Base-by-base conservation (phyloP, 164 flowering plant species). In the Umbellularia californica region DNA sequence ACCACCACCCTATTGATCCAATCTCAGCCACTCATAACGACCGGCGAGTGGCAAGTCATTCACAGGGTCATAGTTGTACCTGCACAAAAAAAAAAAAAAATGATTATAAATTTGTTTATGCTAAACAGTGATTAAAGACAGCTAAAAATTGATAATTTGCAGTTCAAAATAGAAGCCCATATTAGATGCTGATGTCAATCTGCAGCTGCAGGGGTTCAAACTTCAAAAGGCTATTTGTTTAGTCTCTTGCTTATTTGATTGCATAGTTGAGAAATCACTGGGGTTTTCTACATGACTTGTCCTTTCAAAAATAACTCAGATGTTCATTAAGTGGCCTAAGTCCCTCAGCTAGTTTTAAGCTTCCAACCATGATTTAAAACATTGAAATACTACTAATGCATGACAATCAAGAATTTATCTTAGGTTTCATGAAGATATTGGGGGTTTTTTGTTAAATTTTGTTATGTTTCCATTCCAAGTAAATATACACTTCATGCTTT, bases 61-160 rank as follows among this genome's bases (percentile, higher is more conserved):
- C 79, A 79, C 83, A 0, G 90, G 72, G 70, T 94, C 97, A 77
- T 88, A 94, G 86, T 94, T 94, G 80, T 94, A 94, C 91, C 98
- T 94, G 88, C 83, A 83, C 47, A 64, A 50, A 66, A 52, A 15
- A 15, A 15, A 15, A 55, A 15, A 15, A 55, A 17, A 3, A n/a
- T 20, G n/a, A 14, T 14, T 2, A 15, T 55, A 55, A 15, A 55
- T 55, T 20, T 17, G 2, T 55, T 55, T 20, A 3, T 55, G 60
- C 5, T 17, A 55, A 55, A 55, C 17, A 20, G n/a, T 15, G 7
- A 20, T 55, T 55, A 41, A 41, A 41, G 47, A 41, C 10, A 7
- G 47, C 9, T 7, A 9, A 41, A 41, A 7, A 41, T 5, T 41
- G 47, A 41, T 41, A 41, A 41, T 41, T 41, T 9, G 47, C 47